phyloP scores from a whole-genome alignment of 106 monocot genomes.

The Dendrobium nobile region DNA sequence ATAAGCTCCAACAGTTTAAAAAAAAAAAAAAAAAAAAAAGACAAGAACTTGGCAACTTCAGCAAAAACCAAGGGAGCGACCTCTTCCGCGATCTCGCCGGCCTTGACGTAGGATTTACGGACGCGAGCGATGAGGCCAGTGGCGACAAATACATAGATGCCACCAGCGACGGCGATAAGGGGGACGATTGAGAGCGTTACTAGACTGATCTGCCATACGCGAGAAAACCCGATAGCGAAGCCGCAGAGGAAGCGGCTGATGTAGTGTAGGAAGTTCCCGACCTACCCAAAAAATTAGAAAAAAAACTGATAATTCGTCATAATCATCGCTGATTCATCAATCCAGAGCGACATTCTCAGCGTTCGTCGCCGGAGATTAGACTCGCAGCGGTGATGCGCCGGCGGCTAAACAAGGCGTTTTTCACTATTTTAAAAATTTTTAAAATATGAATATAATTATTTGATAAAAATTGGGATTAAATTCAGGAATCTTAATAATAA shows the following conservation, averaged over 20 bases:
- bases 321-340: not conserved
- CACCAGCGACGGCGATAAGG: constrained; percentile 86
- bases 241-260: constrained; percentile 84
- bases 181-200: constrained; percentile 98
- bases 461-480: too few species aligned
- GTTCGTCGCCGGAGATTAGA: not conserved
- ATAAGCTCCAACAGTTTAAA: not conserved
- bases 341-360: not conserved
- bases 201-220: constrained; percentile 97
- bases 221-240: constrained; percentile 80
- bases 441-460: too few species aligned
- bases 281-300: constrained; percentile 24
- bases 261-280: constrained; percentile 93
- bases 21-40: not conserved
- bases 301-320: not conserved
- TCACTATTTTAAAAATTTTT: too few species aligned
- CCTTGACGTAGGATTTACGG: constrained; percentile 87
- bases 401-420: not conserved
- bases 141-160: constrained; percentile 73
- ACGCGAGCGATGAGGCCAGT: constrained; percentile 91
- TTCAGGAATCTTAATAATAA: too few species aligned
- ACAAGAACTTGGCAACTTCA: not conserved
- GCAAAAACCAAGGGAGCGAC: constrained; percentile 13
- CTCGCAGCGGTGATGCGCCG: not conserved
- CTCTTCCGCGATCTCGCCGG: constrained; percentile 95